Evolutionary conservation across 148 eudicot genomes (phyloP), one percentile per base, ranked within the genome.

Genomic region (Chenopodium formosanum): DNA sequence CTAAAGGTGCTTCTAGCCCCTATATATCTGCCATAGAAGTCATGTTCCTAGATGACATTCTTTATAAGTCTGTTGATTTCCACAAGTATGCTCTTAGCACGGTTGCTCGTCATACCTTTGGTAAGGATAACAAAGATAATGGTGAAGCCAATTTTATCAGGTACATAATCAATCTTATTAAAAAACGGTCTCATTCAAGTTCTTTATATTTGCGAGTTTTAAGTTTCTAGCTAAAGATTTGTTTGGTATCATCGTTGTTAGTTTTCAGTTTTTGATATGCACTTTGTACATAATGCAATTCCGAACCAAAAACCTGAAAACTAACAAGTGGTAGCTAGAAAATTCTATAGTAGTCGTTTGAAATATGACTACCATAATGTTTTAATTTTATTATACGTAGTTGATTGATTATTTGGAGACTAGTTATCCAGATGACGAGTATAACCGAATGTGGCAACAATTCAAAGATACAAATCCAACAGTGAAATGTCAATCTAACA

Each of bases 341-440:
- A 34, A 3, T 4, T 34, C 37, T 34, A 34, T 3, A 3, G 0
- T 34, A 34, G 5, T 34, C 37, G 6, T 34, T 34, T 34, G 37
- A 34, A 34, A 34, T 34, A 34, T 34, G 37, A 34, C 5, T 34
- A 34, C 4, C 37, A 34, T 34, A 34, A 34, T 34, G 37, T 4
- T 34, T 34, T 34, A 34, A 34, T 0, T 34, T 2, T 34, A 2
- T 50, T 3, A 0, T 17, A 56, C 6, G n/a, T 56, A 56, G n/a
- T 56, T 56, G 62, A 56, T 56, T 80, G 74, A 71, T 64, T 72
- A 63, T 70, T 52, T 68, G 60, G 73, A 27, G 86, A 84, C 76
- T 88, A 96, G 99, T 73, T 96, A 82, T 84, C 98, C 99, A 90
- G 99, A 96, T 83, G 99, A 96, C 56, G 82, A 79, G 32, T 94